Evolutionary conservation across 1,284 basidiomycete species (phyloP).

Genomic region (Vanrija pseudolonga): DNA sequence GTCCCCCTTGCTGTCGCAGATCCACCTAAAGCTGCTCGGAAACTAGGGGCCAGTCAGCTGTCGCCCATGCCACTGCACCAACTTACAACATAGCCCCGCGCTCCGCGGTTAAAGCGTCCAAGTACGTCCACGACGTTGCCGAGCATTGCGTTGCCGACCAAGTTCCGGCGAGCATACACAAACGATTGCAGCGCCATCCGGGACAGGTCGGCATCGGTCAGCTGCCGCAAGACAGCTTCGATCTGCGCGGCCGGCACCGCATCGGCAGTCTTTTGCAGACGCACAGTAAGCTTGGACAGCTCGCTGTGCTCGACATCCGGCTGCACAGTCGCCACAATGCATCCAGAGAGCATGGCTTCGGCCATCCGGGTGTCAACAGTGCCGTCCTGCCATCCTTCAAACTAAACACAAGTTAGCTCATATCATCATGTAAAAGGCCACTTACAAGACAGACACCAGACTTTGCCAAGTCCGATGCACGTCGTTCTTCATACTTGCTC

Average conservation of each 20-base stretch:
- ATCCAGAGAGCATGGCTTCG: constrained; percentile 38
- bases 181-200: neutral
- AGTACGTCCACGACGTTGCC: neutral
- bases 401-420: constrained; percentile 13
- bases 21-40: neutral
- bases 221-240: neutral
- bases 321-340: constrained; percentile 32
- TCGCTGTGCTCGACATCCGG: constrained; percentile 28
- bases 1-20: neutral
- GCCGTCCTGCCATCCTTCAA: constrained; percentile 34
- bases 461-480: constrained; percentile 20
- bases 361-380: constrained; percentile 28
- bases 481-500: constrained; percentile 18
- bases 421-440: neutral
- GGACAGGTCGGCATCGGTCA: neutral
- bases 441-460: constrained; percentile 36
- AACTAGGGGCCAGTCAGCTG: neutral
- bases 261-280: neutral
- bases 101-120: neutral
- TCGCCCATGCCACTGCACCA: neutral
- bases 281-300: constrained; percentile 3
- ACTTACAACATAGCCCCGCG: constrained; percentile 6
- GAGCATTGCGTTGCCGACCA: neutral
- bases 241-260: neutral
- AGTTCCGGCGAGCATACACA: constrained; percentile 3